A percentile compares a stretch with the other conserved stretches of the same genome.
Conservation (phyloP, 768 basidiomycete species). For the Neoboletus brunneissimus region DNA sequence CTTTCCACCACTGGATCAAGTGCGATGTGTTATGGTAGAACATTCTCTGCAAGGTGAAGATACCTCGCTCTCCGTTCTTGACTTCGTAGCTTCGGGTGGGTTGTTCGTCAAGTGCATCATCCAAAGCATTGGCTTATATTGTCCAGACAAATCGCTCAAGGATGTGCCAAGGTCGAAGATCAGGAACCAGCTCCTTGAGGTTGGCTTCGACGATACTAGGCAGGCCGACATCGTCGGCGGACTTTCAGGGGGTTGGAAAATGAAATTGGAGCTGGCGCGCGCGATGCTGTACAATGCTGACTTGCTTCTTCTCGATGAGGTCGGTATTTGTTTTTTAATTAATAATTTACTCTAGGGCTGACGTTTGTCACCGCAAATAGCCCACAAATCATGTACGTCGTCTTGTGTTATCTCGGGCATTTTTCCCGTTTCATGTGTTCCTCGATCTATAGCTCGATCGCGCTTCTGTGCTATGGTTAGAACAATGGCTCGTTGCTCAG, state of each 20-base stretch:
- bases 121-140: slow-evolving; percentile 1
- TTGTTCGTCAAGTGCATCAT: slow-evolving; percentile 12
- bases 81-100: slow-evolving; percentile 86
- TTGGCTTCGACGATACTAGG: slow-evolving; percentile 86
- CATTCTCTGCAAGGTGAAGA: slow-evolving; percentile 96
- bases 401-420: slow-evolving; percentile 14
- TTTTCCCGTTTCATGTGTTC: slow-evolving; percentile 14
- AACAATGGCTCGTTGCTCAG: slow-evolving; percentile 80
- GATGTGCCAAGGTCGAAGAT: slow-evolving; percentile 67
- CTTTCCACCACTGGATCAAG: slow-evolving; percentile 84
- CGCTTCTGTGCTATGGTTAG: slow-evolving; percentile 87
- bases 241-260: slow-evolving; percentile 98
- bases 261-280: slow-evolving; percentile 94
- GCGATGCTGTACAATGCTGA: slow-evolving; percentile 97
- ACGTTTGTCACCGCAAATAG: slow-evolving; percentile 40
- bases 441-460: slow-evolving; percentile 60
- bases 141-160: slow-evolving; percentile 64
- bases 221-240: slow-evolving; percentile 86
- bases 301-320: slow-evolving; percentile 82
- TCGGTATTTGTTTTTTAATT: slow-evolving; percentile 31
- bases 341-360: slow-evolving; percentile 17
- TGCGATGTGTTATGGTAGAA: slow-evolving; percentile 95
- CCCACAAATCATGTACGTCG: slow-evolving; percentile 85
- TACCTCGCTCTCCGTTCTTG: slow-evolving; percentile 72
- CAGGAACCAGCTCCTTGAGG: slow-evolving; percentile 73